Conservation (phyloP, 2,329 filamentous ascomycete species). For the Penicillium janthinellum region DNA sequence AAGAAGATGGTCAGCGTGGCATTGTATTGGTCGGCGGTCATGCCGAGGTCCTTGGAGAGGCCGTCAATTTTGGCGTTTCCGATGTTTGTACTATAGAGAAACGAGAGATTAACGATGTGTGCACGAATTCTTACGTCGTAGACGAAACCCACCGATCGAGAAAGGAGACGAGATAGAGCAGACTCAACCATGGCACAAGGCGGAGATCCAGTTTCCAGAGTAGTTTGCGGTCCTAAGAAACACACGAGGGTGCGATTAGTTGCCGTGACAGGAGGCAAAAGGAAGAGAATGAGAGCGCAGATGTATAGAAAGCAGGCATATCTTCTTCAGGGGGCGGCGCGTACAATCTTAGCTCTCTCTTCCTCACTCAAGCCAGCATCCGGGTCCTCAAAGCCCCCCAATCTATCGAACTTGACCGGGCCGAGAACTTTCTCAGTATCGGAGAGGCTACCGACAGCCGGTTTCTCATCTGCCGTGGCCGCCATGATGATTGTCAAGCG, state of each 20-base stretch:
- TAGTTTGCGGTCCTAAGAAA: conserved; percentile 45
- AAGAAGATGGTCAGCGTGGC: conserved; percentile 80
- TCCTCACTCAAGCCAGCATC: conserved; percentile 67
- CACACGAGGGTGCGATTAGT: neutral
- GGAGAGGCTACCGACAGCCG: conserved; percentile 11
- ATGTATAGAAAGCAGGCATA: neutral
- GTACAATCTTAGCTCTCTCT: conserved; percentile 63
- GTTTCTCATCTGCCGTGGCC: conserved; percentile 12
- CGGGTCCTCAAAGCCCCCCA: conserved; percentile 49
- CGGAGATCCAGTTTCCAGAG: conserved; percentile 49
- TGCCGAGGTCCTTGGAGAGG: conserved; percentile 59
- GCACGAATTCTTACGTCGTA: neutral
- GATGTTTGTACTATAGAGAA: conserved; percentile 65
- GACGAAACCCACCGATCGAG: conserved; percentile 36
- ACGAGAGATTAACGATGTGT: neutral
- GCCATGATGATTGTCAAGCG: neutral
- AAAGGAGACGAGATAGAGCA: conserved; percentile 49
- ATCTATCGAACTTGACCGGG: conserved; percentile 9
- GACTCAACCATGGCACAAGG: conserved; percentile 51
- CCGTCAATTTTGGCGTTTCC: conserved; percentile 69
- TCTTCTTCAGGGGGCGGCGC: conserved; percentile 21
- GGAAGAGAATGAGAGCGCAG: neutral
- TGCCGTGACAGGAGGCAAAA: neutral
- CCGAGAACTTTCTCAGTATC: conserved; percentile 25
- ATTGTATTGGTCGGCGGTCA: conserved; percentile 71